A percentile compares a stretch with the other conserved stretches of the same genome.
phyloP scores from a whole-genome alignment of 2,329 filamentous ascomycete genomes.

The Aspergillus persii region DNA sequence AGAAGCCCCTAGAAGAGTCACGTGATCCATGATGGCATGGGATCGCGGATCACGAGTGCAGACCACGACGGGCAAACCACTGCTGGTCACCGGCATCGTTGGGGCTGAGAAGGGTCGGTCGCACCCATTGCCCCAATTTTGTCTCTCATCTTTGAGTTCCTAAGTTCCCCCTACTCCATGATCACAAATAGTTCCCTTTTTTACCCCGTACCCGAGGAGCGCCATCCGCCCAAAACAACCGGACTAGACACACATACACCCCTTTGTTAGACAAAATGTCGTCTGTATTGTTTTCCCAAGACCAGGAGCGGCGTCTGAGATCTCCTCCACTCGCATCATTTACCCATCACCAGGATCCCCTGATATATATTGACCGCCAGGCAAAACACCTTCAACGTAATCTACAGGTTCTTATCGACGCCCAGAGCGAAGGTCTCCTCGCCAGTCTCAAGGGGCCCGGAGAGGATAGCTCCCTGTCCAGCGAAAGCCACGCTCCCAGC shows the following conservation, averaged over 20 bases:
- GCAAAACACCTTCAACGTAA: constrained; percentile 56
- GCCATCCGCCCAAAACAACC: background rate
- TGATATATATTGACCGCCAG: constrained; percentile 52
- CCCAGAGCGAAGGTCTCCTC: constrained; percentile 58
- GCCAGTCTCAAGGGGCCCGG: constrained; percentile 47
- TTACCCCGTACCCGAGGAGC: background rate
- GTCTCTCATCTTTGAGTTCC: background rate
- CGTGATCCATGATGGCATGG: constrained; percentile 18
- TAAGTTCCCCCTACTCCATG: background rate
- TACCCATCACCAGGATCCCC: constrained; percentile 38
- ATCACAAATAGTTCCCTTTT: background rate
- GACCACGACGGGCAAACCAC: background rate
- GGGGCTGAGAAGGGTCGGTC: background rate
- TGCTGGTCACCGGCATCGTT: background rate
- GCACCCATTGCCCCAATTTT: background rate
- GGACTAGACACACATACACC: background rate
- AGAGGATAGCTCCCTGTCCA: constrained; percentile 48
- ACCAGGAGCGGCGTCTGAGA: constrained; percentile 22
- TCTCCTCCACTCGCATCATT: constrained; percentile 32
- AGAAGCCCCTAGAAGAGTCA: constrained; percentile 23
- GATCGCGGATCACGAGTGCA: constrained; percentile 9
- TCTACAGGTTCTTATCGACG: constrained; percentile 59
- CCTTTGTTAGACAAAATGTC: constrained; percentile 27
- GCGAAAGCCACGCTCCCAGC: constrained; percentile 43
- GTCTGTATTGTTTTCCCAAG: constrained; percentile 22